Evolutionary conservation across 768 basidiomycete genomes (phyloP), one percentile per base, ranked within the genome.

Genomic region (Clitopilus passeckerianus): DNA sequence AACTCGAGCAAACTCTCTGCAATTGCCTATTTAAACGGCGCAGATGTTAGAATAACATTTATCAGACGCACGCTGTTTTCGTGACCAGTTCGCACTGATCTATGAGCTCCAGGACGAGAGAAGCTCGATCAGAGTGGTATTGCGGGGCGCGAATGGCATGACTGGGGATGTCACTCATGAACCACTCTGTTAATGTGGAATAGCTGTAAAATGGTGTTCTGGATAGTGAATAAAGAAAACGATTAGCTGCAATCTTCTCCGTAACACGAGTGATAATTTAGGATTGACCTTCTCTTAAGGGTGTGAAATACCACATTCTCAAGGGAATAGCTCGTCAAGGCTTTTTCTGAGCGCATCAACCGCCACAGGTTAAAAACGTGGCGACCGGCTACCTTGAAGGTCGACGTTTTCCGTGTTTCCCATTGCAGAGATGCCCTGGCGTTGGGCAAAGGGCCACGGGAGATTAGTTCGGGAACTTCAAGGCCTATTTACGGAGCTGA

Each of bases 351-450:
- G 34, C 93, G 86, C 83, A 98, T 91, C 56, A 98, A 84, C 58
- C 95, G 80, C 95, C 95, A 98, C 14, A 93, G 73, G 64, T 98
- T 97, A 53, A 99, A 77, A 34, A 96, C 89, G 68, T 99, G 95
- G 16, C 97, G 81, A 0, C 97, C 97, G 20, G 81, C 77, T 37
- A 95, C 86, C 61, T 86, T 87, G 72, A 99, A 89, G 1, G 88
- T 91, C 1, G 94, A 89, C 1, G 87, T 86, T 61, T 90, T 88
- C 54, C 83, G 81, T 56, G 79, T 71, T 7, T 83, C 85, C 90
- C 93, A 97, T 63, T 85, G 80, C 57, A 89, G 85, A 44, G 68
- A 72, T n/a, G 76, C 76, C 15, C 65, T 53, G 27, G 66, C 65
- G 41, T 69, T 65, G 43, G 75, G 71, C n/a, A 73, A 73, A 33